Conservation (phyloP, 2,329 filamentous ascomycete species). For the Colletotrichum orchidophilum region DNA sequence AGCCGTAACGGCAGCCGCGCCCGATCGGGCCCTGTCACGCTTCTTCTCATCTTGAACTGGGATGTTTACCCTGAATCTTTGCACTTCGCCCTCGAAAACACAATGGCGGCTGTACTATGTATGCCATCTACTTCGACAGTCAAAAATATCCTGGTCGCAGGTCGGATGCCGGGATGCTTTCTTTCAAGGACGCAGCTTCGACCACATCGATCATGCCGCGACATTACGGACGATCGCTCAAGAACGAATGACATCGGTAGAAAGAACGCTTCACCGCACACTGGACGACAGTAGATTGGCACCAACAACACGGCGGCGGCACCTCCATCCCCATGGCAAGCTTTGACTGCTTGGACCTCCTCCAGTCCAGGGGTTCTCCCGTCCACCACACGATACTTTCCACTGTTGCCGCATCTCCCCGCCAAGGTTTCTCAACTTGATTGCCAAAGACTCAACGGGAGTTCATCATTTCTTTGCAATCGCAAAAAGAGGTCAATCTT, state of each 20-base stretch:
- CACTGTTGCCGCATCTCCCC: conserved; percentile 5
- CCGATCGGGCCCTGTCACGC: conserved; percentile 16
- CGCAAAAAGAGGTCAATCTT: not conserved
- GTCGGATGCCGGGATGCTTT: not conserved
- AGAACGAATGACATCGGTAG: not conserved
- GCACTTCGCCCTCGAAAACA: not conserved
- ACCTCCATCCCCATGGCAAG: conserved; percentile 32
- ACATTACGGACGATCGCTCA: conserved; percentile 2
- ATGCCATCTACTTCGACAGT: not conserved
- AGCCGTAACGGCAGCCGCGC: conserved; percentile 8
- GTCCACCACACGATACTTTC: conserved; percentile 23
- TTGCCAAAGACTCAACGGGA: not conserved
- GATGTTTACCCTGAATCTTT: not conserved
- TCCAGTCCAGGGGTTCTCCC: conserved; percentile 30
- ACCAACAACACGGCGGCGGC: conserved; percentile 20
- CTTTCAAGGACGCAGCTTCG: not conserved
- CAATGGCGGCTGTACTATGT: not conserved
- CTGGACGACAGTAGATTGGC: conserved; percentile 23
- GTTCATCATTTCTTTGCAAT: conserved; percentile 25
- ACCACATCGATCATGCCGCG: not conserved
- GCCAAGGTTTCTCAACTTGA: conserved; percentile 20
- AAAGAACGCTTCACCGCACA: conserved; percentile 19
- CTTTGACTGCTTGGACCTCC: conserved; percentile 30
- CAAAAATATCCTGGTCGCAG: not conserved
- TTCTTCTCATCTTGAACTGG: not conserved